Base-by-base conservation (phyloP, 2,329 filamentous ascomycete genomes). In the Ramularia collo-cygni region DNA sequence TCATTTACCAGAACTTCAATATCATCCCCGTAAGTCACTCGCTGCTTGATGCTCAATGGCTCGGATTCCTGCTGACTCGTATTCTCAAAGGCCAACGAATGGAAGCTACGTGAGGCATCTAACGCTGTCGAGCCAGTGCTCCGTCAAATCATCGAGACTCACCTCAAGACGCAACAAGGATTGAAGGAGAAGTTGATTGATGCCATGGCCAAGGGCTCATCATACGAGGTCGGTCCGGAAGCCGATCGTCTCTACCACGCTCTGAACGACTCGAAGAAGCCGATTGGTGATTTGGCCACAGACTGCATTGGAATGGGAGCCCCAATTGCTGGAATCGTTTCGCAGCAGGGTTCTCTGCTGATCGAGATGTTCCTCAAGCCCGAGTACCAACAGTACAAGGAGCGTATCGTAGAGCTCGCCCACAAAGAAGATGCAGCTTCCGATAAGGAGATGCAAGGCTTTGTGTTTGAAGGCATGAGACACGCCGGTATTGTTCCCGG, bases 401-500 rank as follows among this genome's bases (percentile, higher is more conserved):
- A 60, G 1, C 70, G 71, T 21, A 72, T 76, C 41, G 54, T 74
- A 15, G 62, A 72, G 51, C 64, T 75, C 13, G 64, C 71, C 1
- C 63, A 72, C 43, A 63, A 61, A 47, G 62, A 70, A 30, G 60
- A 66, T 4, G 56, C 57, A 3, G 57, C 58, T 1, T 64, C 70
- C 2, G 63, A 67, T 37, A 52, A 58, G 21, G 71, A 75, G 49
- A 63, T 75, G 1, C 67, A 71, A 47, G 70, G 71, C 9, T 76
- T 71, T 54, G 70, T 75, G 2, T 72, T 65, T 46, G 72, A 76
- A 53, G 72, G 71, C 29, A 74, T 75, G 68, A 67, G 72, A 8
- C 71, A 73, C 50, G 67, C 68, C 4, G 69, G 70, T 13, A 67
- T 71, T 2, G 66, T 74, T 2, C 70, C 71, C 0, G 71, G 71